Base-by-base conservation (phyloP, 2,329 filamentous ascomycete genomes). In the Fragosphaeria purpurea region DNA sequence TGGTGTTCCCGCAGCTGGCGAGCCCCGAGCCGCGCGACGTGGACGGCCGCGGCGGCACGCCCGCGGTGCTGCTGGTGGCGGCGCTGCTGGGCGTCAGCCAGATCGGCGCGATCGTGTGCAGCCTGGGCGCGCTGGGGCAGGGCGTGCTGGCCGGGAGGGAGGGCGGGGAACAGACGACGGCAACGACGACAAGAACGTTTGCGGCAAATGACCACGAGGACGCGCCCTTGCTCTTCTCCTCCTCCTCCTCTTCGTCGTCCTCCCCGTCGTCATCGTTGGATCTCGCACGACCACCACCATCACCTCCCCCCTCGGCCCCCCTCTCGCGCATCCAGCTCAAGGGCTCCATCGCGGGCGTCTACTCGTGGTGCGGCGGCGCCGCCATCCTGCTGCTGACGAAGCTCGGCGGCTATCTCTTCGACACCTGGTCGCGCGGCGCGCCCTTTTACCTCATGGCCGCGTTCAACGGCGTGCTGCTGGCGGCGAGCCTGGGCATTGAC, bases 31-130 rank as follows among this genome's bases (percentile, higher is more conserved):
- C 82, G 50, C 79, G 76, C 52, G 62, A 83, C 52, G 69, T 77
- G 0, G 71, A 80, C 34, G 82, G 82, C 4, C 73, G 84, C 32
- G 80, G 86, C 37, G 87, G 86, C 13, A 80, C 74, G 37, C 76
- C 79, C 0, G 72, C 69, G 9, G 81, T 95, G 12, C 89, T 94
- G 62, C 56, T 90, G 10, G 77, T 91, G 12, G 88, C 89, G 41
- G 79, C 84, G 0, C 69, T 95, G 13, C 80, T 97, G 40, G 93
- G 93, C 11, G 80, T 95, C 61, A 94, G 88, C 60, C 93, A 98
- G 67, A 97, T 98, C 55, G 93, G 91, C 2, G 86, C 89, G 9
- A 97, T 98, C 53, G 93, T 98, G 1, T 96, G 90, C 69, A 95
- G 88, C 56, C 76, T 98, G n/a, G 89, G 87, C 1, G 80, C 93